phyloP scores from a whole-genome alignment of 306 rosid genomes.

The Biancaea sappan region DNA sequence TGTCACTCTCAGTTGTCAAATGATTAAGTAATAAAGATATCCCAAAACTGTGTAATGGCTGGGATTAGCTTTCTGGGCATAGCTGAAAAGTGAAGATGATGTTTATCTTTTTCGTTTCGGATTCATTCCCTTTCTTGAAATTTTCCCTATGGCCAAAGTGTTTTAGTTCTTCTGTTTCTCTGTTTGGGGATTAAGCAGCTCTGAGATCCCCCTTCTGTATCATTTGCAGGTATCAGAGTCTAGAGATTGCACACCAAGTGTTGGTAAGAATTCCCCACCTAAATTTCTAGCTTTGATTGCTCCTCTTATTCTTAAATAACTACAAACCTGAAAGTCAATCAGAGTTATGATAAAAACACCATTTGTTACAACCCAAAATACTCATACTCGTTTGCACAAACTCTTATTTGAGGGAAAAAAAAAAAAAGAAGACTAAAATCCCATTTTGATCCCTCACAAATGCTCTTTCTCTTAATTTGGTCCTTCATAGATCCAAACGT shows the following conservation, averaged over 20 bases:
- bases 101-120: conserved; percentile 27
- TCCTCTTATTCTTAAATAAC: conserved; percentile 16
- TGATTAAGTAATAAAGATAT: conserved; percentile 28
- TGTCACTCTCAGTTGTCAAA: conserved; percentile 13
- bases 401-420: too few relatives aligned
- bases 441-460: too few relatives aligned
- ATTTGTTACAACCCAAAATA: not conserved
- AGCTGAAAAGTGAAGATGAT: conserved; percentile 26
- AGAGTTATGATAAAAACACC: not conserved
- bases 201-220: conserved; percentile 18
- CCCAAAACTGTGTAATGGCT: not conserved
- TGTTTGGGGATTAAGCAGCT: conserved; percentile 6
- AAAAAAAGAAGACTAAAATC: too few relatives aligned
- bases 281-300: conserved; percentile 9
- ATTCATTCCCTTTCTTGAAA: conserved; percentile 14
- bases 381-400: not conserved
- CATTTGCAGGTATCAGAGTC: conserved; percentile 23
- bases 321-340: not conserved
- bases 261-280: conserved; percentile 32
- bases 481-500: too few relatives aligned
- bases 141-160: conserved; percentile 24
- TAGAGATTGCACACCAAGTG: conserved; percentile 33
- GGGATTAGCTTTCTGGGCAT: conserved; percentile 32
- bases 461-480: too few relatives aligned
- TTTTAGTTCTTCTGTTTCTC: conserved; percentile 10